Conservation (phyloP, 2,329 filamentous ascomycete genomes). For the Diaporthe australafricana region DNA sequence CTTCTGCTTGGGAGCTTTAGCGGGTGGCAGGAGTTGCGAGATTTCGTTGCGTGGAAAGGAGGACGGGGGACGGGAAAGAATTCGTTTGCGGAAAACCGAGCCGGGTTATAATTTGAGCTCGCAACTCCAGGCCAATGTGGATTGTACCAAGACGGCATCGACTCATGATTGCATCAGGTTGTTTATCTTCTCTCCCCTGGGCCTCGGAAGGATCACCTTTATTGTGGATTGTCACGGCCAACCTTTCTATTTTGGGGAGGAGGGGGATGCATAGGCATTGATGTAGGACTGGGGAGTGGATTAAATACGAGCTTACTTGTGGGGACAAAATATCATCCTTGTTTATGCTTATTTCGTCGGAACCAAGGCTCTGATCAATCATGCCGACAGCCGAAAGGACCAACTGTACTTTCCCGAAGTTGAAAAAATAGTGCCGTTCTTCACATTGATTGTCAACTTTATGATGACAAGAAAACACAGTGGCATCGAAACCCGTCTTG, state of each 20-base stretch:
- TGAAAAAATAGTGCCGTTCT: too few relatives aligned
- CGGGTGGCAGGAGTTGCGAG: too few relatives aligned
- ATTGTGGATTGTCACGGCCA: slow-evolving; percentile 10
- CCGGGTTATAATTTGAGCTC: neutral
- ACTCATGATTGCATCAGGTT: slow-evolving; percentile 11
- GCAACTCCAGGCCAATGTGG: neutral
- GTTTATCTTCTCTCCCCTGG: neutral
- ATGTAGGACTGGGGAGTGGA: neutral
- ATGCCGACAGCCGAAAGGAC: neutral
- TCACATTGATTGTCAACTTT: too few relatives aligned
- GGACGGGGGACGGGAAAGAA: neutral
- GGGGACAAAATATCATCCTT: neutral
- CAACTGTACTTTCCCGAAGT: neutral
- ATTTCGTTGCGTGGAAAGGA: neutral
- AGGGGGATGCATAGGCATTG: neutral
- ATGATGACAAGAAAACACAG: too few relatives aligned
- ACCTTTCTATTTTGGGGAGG: neutral
- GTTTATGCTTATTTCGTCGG: slow-evolving; percentile 13
- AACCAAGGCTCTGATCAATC: neutral
- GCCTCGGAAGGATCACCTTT: slow-evolving; percentile 9
- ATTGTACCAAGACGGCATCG: neutral
- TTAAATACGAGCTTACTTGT: slow-evolving; percentile 22
- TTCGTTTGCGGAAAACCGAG: neutral
- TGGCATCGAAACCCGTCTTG: too few relatives aligned
- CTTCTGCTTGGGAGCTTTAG: neutral